Base-by-base conservation (phyloP, 345 rosid genomes). In the thale cress (Arabidopsis thaliana) region DNA sequence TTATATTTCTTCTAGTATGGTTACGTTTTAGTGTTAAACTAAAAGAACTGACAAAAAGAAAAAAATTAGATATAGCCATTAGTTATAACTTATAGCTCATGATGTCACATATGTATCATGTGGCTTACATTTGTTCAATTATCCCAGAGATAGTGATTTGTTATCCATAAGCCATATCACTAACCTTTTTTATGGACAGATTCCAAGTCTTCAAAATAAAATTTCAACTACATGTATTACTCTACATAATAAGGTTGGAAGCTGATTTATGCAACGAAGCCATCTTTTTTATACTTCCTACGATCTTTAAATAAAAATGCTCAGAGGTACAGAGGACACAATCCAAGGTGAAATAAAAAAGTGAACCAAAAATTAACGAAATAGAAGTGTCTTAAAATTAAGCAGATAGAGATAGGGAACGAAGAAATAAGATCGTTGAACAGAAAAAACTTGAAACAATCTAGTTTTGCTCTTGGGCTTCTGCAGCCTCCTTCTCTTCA, bases 401-500 rank as follows among this genome's bases (percentile, higher is more conserved):
- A 71, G 72, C 71, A 65, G 58, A 30, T 30, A 33, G 38, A 56
- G 33, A 63, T 11, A 42, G 33, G n/a, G 8, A 49, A 48, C 14
- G 36, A 56, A 70, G 69, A 69, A 20, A 76, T 28, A 23, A 36
- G 59, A 41, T 74, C 32, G 2, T 45, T 22, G 22, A 62, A 57
- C 51, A 57, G 46, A 33, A 23, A 59, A 66, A 13, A 51, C 16
- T 49, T 25, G 22, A 51, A 32, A 33, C 7, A 22, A n/a, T 46
- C 83, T 57, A 85, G 73, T 61, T 81, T 73, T 83, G 84, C 76
- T 87, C 89, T 78, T 85, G 88, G 6, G 69, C 75, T 41, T 83
- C 85, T 4, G 71, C 84, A 63, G 49, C 84, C 25, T 84, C 85
- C 77, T 85, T 84, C 79, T 87, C 93, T 44, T 80, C 95, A 34